A percentile compares a stretch with the other conserved stretches of the same genome.
Conservation (phyloP, 176 grass and related monocot genomes). For the Cymbopogon citratus region DNA sequence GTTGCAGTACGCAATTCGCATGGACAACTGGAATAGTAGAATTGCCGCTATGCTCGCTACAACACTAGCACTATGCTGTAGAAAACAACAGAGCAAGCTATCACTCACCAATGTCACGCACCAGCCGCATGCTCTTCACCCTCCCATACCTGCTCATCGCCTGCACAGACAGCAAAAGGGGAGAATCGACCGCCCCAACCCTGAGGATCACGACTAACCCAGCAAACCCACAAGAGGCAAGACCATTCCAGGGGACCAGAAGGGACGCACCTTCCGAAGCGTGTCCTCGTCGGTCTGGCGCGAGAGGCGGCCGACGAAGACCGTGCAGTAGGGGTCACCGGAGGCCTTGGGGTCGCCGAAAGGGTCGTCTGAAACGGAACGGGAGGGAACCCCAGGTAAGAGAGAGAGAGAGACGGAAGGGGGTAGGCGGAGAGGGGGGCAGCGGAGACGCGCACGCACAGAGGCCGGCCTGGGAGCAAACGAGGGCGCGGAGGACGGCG, state of each 20-base stretch:
- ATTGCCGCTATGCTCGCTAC: not conserved
- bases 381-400: not conserved
- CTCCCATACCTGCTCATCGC: slow-evolving; percentile 81
- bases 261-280: slow-evolving; percentile 44
- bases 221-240: not conserved
- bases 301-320: slow-evolving; percentile 77
- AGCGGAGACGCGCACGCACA: slow-evolving; percentile 31
- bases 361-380: slow-evolving; percentile 57
- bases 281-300: slow-evolving; percentile 63
- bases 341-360: slow-evolving; percentile 77
- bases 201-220: slow-evolving; percentile 6
- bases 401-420: not conserved
- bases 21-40: not conserved
- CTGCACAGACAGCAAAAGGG: slow-evolving; percentile 32
- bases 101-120: slow-evolving; percentile 70
- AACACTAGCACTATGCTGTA: not conserved
- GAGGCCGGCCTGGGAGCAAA: slow-evolving; percentile 81
- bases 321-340: slow-evolving; percentile 77
- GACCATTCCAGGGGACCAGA: not conserved
- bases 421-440: not conserved
- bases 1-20: not conserved
- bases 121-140: slow-evolving; percentile 78
- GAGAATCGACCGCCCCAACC: not conserved
- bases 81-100: not conserved
- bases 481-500: slow-evolving; percentile 73